Evolutionary conservation across 352 stramenopile species (phyloP).

Genomic region (Pythium graminicola): DNA sequence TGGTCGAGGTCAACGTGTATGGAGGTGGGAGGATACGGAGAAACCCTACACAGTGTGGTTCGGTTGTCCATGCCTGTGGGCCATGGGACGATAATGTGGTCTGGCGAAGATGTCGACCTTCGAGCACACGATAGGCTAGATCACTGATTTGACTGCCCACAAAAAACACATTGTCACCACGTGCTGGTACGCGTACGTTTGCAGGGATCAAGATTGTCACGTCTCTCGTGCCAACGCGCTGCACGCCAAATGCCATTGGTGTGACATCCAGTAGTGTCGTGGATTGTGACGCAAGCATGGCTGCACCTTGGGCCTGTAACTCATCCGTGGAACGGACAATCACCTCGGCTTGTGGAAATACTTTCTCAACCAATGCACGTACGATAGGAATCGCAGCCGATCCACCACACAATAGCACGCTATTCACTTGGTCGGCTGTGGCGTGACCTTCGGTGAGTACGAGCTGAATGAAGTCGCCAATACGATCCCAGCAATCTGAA

Average conservation of each 20-base stretch:
- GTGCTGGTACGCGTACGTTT: slow-evolving; percentile 11
- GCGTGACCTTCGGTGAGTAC: slow-evolving; percentile 20
- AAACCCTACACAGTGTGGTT: slow-evolving; percentile 9
- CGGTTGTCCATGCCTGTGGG: not conserved
- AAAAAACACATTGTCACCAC: slow-evolving; percentile 14
- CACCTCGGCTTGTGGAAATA: slow-evolving; percentile 1
- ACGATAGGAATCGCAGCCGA: slow-evolving; percentile 8
- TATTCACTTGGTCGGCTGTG: slow-evolving; percentile 24
- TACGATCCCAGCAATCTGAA: slow-evolving; percentile 24
- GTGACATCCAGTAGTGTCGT: slow-evolving; percentile 1
- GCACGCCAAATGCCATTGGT: slow-evolving; percentile 14
- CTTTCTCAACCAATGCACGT: not conserved
- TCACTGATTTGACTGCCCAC: slow-evolving; percentile 1
- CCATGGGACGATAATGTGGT: not conserved
- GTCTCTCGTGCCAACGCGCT: slow-evolving; percentile 8
- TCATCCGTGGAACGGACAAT: not conserved
- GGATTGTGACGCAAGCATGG: not conserved
- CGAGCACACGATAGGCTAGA: slow-evolving; percentile 12
- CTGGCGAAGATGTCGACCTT: slow-evolving; percentile 6
- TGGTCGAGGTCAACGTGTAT: not conserved
- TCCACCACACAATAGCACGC: slow-evolving; percentile 31
- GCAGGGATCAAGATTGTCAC: slow-evolving; percentile 4
- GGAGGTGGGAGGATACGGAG: not conserved
- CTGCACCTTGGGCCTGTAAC: slow-evolving; percentile 11
- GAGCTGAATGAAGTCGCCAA: slow-evolving; percentile 20